Conservation (phyloP, 345 rosid species). For the Salix suchowensis region DNA sequence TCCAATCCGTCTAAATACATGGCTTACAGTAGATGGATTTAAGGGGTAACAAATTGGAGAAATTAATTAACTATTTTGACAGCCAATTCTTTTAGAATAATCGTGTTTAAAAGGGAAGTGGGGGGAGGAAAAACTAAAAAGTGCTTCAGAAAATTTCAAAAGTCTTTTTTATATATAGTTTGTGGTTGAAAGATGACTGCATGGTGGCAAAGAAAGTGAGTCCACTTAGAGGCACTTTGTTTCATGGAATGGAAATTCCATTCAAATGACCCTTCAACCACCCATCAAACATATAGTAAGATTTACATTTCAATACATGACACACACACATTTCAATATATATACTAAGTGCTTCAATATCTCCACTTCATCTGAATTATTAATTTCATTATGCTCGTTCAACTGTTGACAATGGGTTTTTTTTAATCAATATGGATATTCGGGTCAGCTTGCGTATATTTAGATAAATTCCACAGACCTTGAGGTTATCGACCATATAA, state of each 20-base stretch:
- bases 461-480: rapidly evolving
- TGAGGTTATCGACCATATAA: too few relatives aligned
- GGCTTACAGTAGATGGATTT: not conserved
- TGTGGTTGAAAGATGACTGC: not conserved
- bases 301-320: not conserved
- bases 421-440: too few relatives aligned
- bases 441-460: too few relatives aligned
- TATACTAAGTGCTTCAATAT: not conserved
- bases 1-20: not conserved
- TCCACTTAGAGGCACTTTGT: conserved; percentile 32
- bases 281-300: not conserved
- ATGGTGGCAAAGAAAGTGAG: conserved; percentile 22
- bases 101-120: conserved; percentile 22
- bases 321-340: conserved; percentile 1
- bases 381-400: not conserved
- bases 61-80: conserved; percentile 33
- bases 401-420: not conserved
- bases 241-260: conserved; percentile 23
- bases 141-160: conserved; percentile 11
- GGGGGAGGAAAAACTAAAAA: not conserved
- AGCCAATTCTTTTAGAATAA: conserved; percentile 34
- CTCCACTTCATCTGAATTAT: not conserved
- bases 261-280: conserved; percentile 17
- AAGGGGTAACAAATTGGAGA: conserved; percentile 21
- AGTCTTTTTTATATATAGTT: not conserved